Evolutionary conservation across 192 early-diverging fungal species (phyloP), one percentile per base, ranked within the genome.

Genomic region (Backusella sp.): DNA sequence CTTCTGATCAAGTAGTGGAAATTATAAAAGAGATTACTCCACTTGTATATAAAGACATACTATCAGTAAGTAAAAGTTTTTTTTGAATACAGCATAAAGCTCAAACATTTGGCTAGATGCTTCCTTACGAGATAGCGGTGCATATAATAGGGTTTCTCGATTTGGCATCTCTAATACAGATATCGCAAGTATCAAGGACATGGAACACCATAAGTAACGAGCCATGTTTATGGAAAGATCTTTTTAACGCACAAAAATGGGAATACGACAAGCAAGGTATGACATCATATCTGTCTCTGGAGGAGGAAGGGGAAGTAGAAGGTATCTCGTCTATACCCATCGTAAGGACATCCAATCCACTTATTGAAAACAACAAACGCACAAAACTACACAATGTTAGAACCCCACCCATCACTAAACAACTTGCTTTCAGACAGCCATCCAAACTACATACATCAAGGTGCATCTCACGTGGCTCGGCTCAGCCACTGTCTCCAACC

Each of bases 121-220:
- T 90, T 3, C 90, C 90, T 2, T 72, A 75, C 26, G 90, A 91
- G 72, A 70, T 91, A 28, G 81, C 84, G 66, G 72, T 89, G 11
- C 77, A 87, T 37, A 79, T 91, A 28, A 80, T 92, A 17, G 77
- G 84, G 1, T 84, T 86, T 62, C 69, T 84, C 28, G 88, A 89
- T 41, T 70, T 77, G 36, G 56, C 66, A 41, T 85, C 92, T 0
- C 46, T 91, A 39, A 75, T 77, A 26, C 75, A 80, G 12, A 82
- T 77, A 11, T 80, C 83, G 28, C 77, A 75, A 28, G 91, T 92
- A 30, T 92, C 88, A 14, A 79, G 75, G 37, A 70, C 83, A 72
- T 92, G 90, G 91, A 77, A 81, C 34, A 81, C 73, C 68, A 73
- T 89, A 28, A 83, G 85, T 14, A 72, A 75, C 9, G 91, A 94